Conservation (phyloP, 2,329 filamentous ascomycete species). For the Alternaria arbusti region DNA sequence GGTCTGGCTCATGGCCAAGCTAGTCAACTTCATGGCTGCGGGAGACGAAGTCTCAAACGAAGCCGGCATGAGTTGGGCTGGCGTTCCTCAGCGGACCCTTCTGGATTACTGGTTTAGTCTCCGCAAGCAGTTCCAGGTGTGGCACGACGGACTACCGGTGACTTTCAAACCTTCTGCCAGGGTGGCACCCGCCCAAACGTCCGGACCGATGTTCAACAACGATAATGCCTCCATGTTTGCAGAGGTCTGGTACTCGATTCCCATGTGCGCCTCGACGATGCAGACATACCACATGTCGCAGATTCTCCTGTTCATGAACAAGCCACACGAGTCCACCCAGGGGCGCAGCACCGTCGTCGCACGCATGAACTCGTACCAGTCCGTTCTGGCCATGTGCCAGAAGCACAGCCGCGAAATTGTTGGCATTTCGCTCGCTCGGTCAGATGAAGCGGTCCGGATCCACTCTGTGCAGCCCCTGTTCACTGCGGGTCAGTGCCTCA, state of each 20-base stretch:
- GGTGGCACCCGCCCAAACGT: slow-evolving; percentile 47
- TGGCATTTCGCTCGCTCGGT: slow-evolving; percentile 64
- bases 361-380: slow-evolving; percentile 62
- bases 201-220: slow-evolving; percentile 27
- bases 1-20: slow-evolving; percentile 70
- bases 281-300: slow-evolving; percentile 70
- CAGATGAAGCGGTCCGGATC: slow-evolving; percentile 63
- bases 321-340: slow-evolving; percentile 62
- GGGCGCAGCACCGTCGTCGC: slow-evolving; percentile 60
- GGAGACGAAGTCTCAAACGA: slow-evolving; percentile 58
- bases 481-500: slow-evolving; percentile 67
- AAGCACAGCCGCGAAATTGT: slow-evolving; percentile 67
- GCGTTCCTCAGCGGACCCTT: slow-evolving; percentile 57
- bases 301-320: slow-evolving; percentile 67
- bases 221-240: slow-evolving; percentile 52
- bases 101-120: slow-evolving; percentile 62
- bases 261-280: slow-evolving; percentile 71
- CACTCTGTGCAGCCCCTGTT: slow-evolving; percentile 66
- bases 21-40: slow-evolving; percentile 68
- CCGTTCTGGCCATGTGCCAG: slow-evolving; percentile 62
- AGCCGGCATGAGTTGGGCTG: slow-evolving; percentile 51
- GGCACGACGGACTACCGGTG: slow-evolving; percentile 65
- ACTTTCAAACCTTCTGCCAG: slow-evolving; percentile 65
- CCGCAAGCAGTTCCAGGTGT: slow-evolving; percentile 63
- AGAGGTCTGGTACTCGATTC: slow-evolving; percentile 68